phyloP scores from a whole-genome alignment of 1,284 basidiomycete genomes.

The Cerrena zonata region DNA sequence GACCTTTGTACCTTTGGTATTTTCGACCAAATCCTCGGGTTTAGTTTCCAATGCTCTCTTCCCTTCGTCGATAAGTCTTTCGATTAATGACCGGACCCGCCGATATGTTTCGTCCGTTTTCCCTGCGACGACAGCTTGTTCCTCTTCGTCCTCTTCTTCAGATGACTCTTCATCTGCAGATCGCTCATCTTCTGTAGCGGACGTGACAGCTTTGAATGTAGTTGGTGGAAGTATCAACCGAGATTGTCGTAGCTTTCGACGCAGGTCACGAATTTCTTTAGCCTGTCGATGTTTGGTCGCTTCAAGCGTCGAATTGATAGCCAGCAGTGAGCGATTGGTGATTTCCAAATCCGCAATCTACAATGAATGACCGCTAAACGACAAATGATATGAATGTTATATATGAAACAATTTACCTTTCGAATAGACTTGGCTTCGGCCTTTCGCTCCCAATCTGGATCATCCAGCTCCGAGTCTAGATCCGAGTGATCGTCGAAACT shows the following conservation, averaged over 20 bases:
- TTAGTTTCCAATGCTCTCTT: conserved; percentile 56
- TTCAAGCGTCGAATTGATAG: conserved; percentile 71
- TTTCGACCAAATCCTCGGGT: conserved; percentile 45
- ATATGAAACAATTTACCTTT: conserved; percentile 44
- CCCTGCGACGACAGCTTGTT: conserved; percentile 28
- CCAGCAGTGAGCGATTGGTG: conserved; percentile 70
- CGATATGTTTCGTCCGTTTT: conserved; percentile 48
- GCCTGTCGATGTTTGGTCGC: conserved; percentile 70
- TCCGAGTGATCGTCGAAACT: conserved; percentile 10
- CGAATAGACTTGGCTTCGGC: conserved; percentile 72
- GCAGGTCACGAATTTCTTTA: conserved; percentile 72
- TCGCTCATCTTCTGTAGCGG: conserved; percentile 35
- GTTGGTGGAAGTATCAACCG: conserved; percentile 68
- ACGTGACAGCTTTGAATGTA: conserved; percentile 51
- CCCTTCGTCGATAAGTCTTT: conserved; percentile 56
- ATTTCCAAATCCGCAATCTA: conserved; percentile 82
- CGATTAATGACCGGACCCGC: conserved; percentile 56
- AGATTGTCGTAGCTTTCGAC: conserved; percentile 70
- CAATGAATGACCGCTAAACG: background rate
- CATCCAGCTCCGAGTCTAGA: conserved; percentile 14
- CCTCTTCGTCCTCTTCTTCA: conserved; percentile 36
- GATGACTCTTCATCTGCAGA: conserved; percentile 36
- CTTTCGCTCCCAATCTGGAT: conserved; percentile 30
- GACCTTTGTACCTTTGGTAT: conserved; percentile 53
- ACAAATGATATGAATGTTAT: conserved; percentile 1